Evolutionary conservation across 2,329 filamentous ascomycete species (phyloP), one percentile per base, ranked within the genome.

Genomic region (Waltergamsia citrina): DNA sequence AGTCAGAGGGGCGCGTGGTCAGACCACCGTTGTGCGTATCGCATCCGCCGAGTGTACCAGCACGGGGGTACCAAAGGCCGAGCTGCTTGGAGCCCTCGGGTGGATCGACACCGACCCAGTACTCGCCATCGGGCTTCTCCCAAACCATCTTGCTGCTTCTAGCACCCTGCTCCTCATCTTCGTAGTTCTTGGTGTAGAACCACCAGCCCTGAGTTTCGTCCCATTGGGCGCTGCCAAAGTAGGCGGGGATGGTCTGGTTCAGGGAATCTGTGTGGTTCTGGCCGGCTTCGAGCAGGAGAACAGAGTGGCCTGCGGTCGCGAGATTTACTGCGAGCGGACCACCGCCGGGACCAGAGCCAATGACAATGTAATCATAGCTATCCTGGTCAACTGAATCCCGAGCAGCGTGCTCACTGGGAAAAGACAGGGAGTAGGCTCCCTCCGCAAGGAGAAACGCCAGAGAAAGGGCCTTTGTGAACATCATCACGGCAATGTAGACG

Each of bases 271-370:
- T 35, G 19, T 35, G 26, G 28, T 35, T 35, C 21, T 31, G 26
- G 29, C 72, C 72, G 14, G 71, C 72, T 40, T 78, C 73, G 18
- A 78, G 62, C 3, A 77, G 56, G n/a, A 77, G 60, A 5, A 71
- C 69, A 39, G 62, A 69, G 51, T 70, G 63, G 28, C 72, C 72
- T 8, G 68, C 69, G 15, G 66, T 57, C 11, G 73, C 73, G 26
- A 78, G 65, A 29, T 70, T 62, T 29, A 67, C 64, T 6, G 72
- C 69, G 4, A 75, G 50, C 4, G 71, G 70, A 19, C 63, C 69
- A 30, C 71, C 71, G 21, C 71, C 71, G 3, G 71, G 60, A 3
- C 71, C 71, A 10, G 67, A 72, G 5, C 73, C 73, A 23, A 77
- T 65, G 12, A 78, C 59, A n/a, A 77, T 59, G 51, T 75, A 78